Evolutionary conservation across 306 rosid genomes (phyloP), one percentile per base, ranked within the genome.

Genomic region (Corylus heterophylla): DNA sequence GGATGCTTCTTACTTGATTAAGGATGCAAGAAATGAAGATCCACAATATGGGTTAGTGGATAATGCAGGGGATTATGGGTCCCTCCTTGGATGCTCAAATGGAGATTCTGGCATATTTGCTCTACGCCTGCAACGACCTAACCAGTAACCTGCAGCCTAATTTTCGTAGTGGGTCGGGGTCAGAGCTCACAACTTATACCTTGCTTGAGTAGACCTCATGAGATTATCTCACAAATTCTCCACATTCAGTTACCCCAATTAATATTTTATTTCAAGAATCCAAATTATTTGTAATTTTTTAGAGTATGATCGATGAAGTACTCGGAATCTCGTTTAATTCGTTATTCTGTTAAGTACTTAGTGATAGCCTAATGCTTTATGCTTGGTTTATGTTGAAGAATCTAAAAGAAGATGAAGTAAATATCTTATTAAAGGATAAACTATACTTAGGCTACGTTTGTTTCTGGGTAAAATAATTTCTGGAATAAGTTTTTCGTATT

Each of bases 21-120:
- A 93, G 97, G 91, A 85, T 16, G 91, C 88, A 81, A 89, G 89
- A 75, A 87, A 69, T 3, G 94, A 86, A 51, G 97, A 84, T 74
- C 84, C 88, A 58, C 89, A 84, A 8, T 90, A 78, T 74, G 93
- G 86, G 71, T 45, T 89, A 77, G 86, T 90, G 63, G 96, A 90
- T 7, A 83, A 86, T 70, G 88, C 88, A 73, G 87, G 79, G 52
- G 92, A 87, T 58, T 92, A 87, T 44, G 89, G 89, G 27, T 74
- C 94, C 47, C 80, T 82, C 16, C 74, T 88, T 31, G 94, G 88
- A 55, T 88, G 80, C 91, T 78, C 94, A 64, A 91, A 88, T 48
- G 79, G 78, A 74, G 88, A 86, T 5, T 89, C 93, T n/a, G 86
- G 83, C 83, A 83, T 94, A 71, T 89, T 92, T 83, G 87, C 92